Conservation (phyloP, 805 yeast genomes). For the Candida taoyuanica region DNA sequence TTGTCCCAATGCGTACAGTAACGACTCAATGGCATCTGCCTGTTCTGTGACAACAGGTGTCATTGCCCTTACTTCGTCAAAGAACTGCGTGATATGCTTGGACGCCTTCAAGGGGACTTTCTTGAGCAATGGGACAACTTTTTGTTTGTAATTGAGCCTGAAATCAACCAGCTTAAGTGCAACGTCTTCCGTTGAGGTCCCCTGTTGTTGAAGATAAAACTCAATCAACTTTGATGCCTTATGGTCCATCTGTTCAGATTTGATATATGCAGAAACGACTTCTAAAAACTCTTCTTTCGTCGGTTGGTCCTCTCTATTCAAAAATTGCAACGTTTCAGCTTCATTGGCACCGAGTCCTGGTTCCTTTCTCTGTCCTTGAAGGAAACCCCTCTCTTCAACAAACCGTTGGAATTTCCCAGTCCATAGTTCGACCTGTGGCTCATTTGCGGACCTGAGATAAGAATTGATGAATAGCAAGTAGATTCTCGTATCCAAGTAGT, state of each 20-base stretch:
- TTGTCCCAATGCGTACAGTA: constrained; percentile 18
- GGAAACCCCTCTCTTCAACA: constrained; percentile 26
- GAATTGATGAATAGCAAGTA: constrained; percentile 32
- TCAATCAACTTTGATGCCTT: constrained; percentile 21
- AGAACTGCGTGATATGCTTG: constrained; percentile 15
- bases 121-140: constrained; percentile 22
- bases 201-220: constrained; percentile 22
- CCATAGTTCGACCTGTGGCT: constrained; percentile 31
- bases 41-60: constrained; percentile 17
- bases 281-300: constrained; percentile 25
- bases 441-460: constrained; percentile 27
- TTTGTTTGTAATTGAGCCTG: constrained; percentile 23
- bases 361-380: constrained; percentile 6
- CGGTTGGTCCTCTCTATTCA: constrained; percentile 28
- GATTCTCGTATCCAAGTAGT: constrained; percentile 35
- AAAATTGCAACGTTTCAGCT: constrained; percentile 27
- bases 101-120: constrained; percentile 15
- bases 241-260: constrained; percentile 1
- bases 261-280: constrained; percentile 25
- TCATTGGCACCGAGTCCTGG: constrained; percentile 25
- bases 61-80: constrained; percentile 17
- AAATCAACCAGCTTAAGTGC: constrained; percentile 21
- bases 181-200: constrained; percentile 16
- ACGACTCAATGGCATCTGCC: constrained; percentile 18
- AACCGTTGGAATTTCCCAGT: constrained; percentile 27